Evolutionary conservation across 2,329 filamentous ascomycete genomes (phyloP).

Genomic region (Nemania sp.): DNA sequence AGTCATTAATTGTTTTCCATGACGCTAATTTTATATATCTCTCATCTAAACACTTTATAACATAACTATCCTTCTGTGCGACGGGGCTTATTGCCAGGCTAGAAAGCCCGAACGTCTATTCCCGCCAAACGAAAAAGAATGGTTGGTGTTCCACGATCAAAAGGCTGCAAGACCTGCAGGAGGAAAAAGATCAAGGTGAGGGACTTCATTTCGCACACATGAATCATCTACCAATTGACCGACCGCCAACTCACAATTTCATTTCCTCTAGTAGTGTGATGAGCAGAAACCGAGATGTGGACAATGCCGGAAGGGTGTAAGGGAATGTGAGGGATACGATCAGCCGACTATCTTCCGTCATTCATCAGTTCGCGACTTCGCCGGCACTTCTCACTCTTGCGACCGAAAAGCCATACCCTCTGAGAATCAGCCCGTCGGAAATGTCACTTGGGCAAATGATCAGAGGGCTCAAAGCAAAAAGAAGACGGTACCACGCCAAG

Average conservation of each 20-base stretch:
- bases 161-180: constrained; percentile 41
- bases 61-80: too few species aligned
- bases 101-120: background rate
- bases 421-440: constrained; percentile 14
- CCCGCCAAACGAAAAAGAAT: constrained; percentile 17
- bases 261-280: constrained; percentile 35
- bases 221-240: too few species aligned
- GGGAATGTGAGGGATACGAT: constrained; percentile 40
- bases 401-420: constrained; percentile 1
- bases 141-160: constrained; percentile 42
- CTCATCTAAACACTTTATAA: too few species aligned
- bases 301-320: constrained; percentile 40
- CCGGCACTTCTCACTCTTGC: background rate
- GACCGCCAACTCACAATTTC: background rate
- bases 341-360: constrained; percentile 38
- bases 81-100: too few species aligned
- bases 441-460: constrained; percentile 20
- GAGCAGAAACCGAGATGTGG: constrained; percentile 39
- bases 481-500: background rate
- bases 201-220: background rate
- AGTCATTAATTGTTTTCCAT: too few species aligned
- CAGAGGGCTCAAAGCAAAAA: background rate
- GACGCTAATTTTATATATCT: too few species aligned
- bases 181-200: constrained; percentile 43
- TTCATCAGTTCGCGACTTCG: constrained; percentile 34